These are phyloP conservation scores for Cytospora paraplurivora DNA, from an alignment of 2,329 filamentous ascomycete species.

Conservation along the genomic window DNA sequence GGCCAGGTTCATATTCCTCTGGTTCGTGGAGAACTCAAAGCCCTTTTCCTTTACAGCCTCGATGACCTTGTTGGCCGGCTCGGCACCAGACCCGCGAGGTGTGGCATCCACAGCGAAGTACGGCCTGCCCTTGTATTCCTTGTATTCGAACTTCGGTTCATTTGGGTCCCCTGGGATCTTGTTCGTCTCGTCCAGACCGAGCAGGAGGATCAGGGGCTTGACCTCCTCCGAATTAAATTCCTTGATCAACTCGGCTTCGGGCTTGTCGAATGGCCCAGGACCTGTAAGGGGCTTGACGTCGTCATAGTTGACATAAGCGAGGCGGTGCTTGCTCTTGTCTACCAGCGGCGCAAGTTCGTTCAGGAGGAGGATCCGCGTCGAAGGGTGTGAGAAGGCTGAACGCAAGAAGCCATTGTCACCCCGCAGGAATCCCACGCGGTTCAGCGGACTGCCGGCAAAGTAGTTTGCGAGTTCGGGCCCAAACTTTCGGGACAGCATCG, in stretches of 20 bases:
- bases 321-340: slow-evolving; percentile 51
- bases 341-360: slow-evolving; percentile 76
- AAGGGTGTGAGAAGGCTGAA: slow-evolving; percentile 65
- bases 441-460: slow-evolving; percentile 77
- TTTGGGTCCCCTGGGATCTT: slow-evolving; percentile 34
- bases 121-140: slow-evolving; percentile 75
- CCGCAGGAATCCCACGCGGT: slow-evolving; percentile 78
- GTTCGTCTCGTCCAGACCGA: slow-evolving; percentile 73
- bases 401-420: slow-evolving; percentile 70
- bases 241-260: slow-evolving; percentile 73
- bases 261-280: slow-evolving; percentile 66
- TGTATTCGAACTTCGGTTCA: slow-evolving; percentile 57
- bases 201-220: slow-evolving; percentile 74
- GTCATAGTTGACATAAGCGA: slow-evolving; percentile 69
- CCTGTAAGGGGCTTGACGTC: slow-evolving; percentile 74
- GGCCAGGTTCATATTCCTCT: slow-evolving; percentile 45
- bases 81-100: slow-evolving; percentile 64
- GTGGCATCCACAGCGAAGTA: slow-evolving; percentile 92
- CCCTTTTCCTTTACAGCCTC: slow-evolving; percentile 61
- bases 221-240: slow-evolving; percentile 72
- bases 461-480: slow-evolving; percentile 82
- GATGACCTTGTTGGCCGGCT: slow-evolving; percentile 58
- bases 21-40: slow-evolving; percentile 65
- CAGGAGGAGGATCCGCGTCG: slow-evolving; percentile 74
- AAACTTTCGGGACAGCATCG: slow-evolving; percentile 75